A percentile compares a stretch with the other conserved stretches of the same genome.
Conservation (phyloP, 2,329 filamentous ascomycete species). For the Sporothrix protearum region DNA sequence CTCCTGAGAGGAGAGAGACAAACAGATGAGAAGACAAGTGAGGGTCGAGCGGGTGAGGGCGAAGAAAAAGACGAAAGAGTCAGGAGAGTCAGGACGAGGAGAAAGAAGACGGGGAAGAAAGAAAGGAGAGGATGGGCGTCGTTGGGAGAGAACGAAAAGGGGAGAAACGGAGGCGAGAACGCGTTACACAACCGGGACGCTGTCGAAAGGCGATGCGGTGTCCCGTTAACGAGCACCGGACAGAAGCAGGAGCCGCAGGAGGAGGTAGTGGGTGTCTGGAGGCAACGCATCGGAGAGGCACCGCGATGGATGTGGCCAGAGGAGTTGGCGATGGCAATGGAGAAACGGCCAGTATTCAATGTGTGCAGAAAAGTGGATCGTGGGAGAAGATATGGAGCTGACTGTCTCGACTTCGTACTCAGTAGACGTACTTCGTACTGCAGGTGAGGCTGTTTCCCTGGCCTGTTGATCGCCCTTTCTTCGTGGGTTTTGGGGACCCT, state of each 20-base stretch:
- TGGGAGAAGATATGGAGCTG: background rate
- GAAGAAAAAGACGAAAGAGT: background rate
- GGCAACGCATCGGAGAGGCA: background rate
- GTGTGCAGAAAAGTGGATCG: background rate
- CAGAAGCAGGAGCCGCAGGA: background rate
- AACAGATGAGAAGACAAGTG: background rate
- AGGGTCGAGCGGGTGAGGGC: background rate
- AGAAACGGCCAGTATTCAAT: constrained; percentile 7
- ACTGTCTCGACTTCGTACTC: too few species aligned
- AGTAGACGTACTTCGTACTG: background rate
- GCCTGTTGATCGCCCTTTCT: constrained; percentile 2
- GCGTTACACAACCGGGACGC: constrained; percentile 25
- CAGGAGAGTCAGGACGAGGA: background rate
- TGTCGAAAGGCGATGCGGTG: constrained; percentile 18
- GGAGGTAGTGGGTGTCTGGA: background rate
- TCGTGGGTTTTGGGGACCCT: background rate
- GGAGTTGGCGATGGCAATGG: constrained; percentile 6
- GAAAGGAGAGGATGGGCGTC: background rate
- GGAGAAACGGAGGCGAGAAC: constrained; percentile 16
- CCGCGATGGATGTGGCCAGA: background rate
- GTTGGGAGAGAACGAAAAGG: constrained; percentile 8
- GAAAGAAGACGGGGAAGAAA: background rate
- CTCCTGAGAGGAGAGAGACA: background rate
- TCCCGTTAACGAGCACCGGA: background rate
- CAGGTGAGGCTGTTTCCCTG: constrained; percentile 10